Evolutionary conservation across 176 grass and related monocot genomes (phyloP).

Genomic region (Rhynchospora tenuis): DNA sequence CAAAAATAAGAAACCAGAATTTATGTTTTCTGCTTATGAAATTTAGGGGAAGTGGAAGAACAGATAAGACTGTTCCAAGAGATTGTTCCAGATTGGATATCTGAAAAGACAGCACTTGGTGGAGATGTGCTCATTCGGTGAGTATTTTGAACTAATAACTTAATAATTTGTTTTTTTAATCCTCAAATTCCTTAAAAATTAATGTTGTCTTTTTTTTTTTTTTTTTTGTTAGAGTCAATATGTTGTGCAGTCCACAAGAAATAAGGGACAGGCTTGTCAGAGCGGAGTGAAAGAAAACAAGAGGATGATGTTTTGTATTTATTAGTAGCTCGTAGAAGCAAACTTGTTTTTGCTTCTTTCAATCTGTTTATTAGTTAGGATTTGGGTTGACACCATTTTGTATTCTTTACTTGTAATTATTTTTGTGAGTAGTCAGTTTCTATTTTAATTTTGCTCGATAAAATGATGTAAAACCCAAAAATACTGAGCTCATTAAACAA

Average conservation of each 20-base stretch:
- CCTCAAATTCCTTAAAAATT: background rate
- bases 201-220: background rate
- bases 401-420: background rate
- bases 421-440: background rate
- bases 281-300: background rate
- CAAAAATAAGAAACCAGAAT: background rate
- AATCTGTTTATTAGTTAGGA: background rate
- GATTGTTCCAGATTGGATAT: constrained; percentile 82
- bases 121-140: constrained; percentile 58
- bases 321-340: background rate
- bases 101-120: constrained; percentile 39
- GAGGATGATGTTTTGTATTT: background rate
- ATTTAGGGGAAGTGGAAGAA: constrained; percentile 64
- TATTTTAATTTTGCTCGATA: background rate
- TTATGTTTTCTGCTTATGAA: background rate
- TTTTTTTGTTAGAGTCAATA: constrained; percentile 48
- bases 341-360: background rate
- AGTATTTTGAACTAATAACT: background rate
- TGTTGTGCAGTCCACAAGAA: constrained; percentile 34
- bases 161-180: background rate
- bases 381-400: background rate
- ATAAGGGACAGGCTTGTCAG: constrained; percentile 51
- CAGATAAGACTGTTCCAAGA: constrained; percentile 58
- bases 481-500: background rate
- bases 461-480: background rate